Evolutionary conservation across 768 basidiomycete genomes (phyloP).

Genomic region (Clitopilus passeckerianus): DNA sequence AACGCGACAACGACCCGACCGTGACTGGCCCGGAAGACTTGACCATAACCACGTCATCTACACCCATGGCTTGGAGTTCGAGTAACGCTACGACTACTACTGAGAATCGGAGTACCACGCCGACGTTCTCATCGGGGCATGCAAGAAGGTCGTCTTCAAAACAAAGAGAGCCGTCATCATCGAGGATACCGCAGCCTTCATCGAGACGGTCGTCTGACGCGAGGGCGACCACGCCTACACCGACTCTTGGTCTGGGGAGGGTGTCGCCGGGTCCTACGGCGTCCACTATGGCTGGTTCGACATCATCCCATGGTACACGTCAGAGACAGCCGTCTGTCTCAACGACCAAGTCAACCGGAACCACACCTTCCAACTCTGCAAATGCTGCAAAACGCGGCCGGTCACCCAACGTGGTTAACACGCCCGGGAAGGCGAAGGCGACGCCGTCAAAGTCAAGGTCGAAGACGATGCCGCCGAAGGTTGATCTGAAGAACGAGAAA

Average conservation of each 20-base stretch:
- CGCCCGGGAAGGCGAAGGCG: conserved; percentile 14
- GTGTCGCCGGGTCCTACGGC: conserved; percentile 34
- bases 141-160: conserved; percentile 23
- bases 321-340: conserved; percentile 25
- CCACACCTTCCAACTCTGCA: not conserved
- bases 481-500: conserved; percentile 34
- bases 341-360: conserved; percentile 6
- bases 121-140: conserved; percentile 27
- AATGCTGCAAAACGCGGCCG: conserved; percentile 4
- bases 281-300: conserved; percentile 23
- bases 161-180: conserved; percentile 22
- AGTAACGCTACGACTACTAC: conserved; percentile 1
- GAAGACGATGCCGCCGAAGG: conserved; percentile 36
- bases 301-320: conserved; percentile 19
- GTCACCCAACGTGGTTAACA: conserved; percentile 2
- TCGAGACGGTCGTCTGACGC: conserved; percentile 43
- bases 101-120: conserved; percentile 36
- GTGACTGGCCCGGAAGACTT: conserved; percentile 19
- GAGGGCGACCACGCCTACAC: conserved; percentile 38
- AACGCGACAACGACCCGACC: conserved; percentile 16
- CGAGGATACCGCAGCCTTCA: conserved; percentile 36
- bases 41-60: conserved; percentile 13
- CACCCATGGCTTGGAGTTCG: conserved; percentile 13
- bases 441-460: conserved; percentile 27
- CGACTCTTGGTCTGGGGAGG: conserved; percentile 25